Percentiles rank a stretch among this genome's conserved stretches.
Conservation (phyloP, 1,284 basidiomycete species). For the Cryptococcus floricola region DNA sequence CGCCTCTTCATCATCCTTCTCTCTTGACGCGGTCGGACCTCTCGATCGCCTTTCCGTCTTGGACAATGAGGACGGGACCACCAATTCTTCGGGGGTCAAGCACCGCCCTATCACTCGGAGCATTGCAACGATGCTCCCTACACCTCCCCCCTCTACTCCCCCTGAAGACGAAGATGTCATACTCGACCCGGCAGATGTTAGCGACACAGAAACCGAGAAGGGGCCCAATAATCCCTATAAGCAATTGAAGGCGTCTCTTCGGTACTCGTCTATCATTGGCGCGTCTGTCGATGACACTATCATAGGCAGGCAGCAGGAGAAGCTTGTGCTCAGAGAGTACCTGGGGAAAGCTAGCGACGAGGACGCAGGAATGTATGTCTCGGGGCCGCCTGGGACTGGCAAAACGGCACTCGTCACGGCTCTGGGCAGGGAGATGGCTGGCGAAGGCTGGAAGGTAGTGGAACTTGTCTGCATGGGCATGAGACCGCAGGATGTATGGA, state of each 20-base stretch:
- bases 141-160: constrained; percentile 33
- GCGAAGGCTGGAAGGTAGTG: constrained; percentile 38
- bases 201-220: constrained; percentile 3
- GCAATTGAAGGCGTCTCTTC: constrained; percentile 40
- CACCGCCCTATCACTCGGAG: constrained; percentile 12
- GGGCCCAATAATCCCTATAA: constrained; percentile 39
- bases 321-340: constrained; percentile 33
- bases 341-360: constrained; percentile 19
- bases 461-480: constrained; percentile 48
- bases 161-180: constrained; percentile 10
- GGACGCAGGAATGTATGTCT: constrained; percentile 46
- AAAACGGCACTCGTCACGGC: constrained; percentile 49
- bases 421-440: constrained; percentile 27
- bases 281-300: constrained; percentile 23
- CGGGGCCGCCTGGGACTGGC: constrained; percentile 50
- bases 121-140: constrained; percentile 25
- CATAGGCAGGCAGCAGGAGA: constrained; percentile 45
- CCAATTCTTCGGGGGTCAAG: constrained; percentile 29
- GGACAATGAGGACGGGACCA: constrained; percentile 23
- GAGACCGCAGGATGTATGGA: constrained; percentile 38
- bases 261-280: constrained; percentile 30
- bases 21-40: constrained; percentile 24
- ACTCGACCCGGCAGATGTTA: constrained; percentile 3
- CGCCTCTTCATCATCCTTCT: constrained; percentile 27
- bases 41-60: constrained; percentile 20